These are phyloP conservation scores for Brassica rapa DNA, from an alignment of 345 rosid genomes.

Conservation along the genomic window DNA sequence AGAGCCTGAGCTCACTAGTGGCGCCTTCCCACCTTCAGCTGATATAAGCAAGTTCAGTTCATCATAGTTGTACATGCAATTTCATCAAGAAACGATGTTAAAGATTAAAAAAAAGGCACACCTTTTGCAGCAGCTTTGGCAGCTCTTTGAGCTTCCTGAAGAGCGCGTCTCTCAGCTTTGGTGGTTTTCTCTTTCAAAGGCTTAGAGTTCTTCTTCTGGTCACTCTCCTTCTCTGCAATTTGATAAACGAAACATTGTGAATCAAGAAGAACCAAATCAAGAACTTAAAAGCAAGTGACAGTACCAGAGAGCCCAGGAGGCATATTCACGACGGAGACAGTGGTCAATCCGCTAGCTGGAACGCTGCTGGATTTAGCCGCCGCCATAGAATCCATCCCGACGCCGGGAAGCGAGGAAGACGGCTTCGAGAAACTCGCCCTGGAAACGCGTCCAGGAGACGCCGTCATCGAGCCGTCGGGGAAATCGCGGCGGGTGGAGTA, in stretches of 20 bases:
- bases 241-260: background rate
- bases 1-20: conserved; percentile 42
- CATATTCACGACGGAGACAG: conserved; percentile 67
- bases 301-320: conserved; percentile 63
- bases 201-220: conserved; percentile 51
- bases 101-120: conserved; percentile 42
- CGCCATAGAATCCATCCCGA: conserved; percentile 44
- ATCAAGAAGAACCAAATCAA: conserved; percentile 2
- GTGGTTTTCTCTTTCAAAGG: conserved; percentile 78
- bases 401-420: conserved; percentile 44
- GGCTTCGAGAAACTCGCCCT: conserved; percentile 45
- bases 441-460: conserved; percentile 47
- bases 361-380: conserved; percentile 60
- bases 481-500: conserved; percentile 40
- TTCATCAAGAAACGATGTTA: background rate
- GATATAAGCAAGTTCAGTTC: conserved; percentile 1
- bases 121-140: conserved; percentile 95
- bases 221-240: conserved; percentile 61
- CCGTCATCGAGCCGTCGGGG: conserved; percentile 42
- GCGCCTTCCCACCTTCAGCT: conserved; percentile 61
- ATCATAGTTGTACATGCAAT: background rate
- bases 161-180: conserved; percentile 90
- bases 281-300: background rate
- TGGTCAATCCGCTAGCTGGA: conserved; percentile 63
- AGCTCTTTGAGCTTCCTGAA: conserved; percentile 94